Evolutionary conservation across 2,329 filamentous ascomycete genomes (phyloP).

Genomic region (Trichoderma pleuroti): DNA sequence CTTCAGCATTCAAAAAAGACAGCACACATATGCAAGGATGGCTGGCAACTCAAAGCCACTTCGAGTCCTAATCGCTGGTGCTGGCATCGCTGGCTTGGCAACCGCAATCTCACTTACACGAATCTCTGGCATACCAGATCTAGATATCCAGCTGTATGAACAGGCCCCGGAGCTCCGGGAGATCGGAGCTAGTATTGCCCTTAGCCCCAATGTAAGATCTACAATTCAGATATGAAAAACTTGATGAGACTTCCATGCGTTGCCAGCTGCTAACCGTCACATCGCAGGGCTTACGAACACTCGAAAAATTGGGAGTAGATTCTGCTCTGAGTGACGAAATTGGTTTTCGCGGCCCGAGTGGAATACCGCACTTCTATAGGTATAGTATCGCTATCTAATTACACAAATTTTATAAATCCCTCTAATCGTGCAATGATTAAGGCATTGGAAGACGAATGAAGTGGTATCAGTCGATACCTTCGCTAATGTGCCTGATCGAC

Average conservation of each 20-base stretch:
- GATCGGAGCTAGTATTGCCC: slow-evolving; percentile 46
- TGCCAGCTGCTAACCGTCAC: not conserved
- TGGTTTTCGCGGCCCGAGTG: slow-evolving; percentile 36
- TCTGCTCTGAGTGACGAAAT: slow-evolving; percentile 40
- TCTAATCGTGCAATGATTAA: slow-evolving; percentile 23
- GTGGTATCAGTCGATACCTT: slow-evolving; percentile 43
- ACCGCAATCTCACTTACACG: slow-evolving; percentile 43
- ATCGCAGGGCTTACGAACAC: slow-evolving; percentile 40
- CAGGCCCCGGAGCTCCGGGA: slow-evolving; percentile 43
- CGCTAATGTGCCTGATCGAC: slow-evolving; percentile 34
- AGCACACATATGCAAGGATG: not conserved
- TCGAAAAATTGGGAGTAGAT: slow-evolving; percentile 47
- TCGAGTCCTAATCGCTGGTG: slow-evolving; percentile 25
- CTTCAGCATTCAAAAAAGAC: not conserved
- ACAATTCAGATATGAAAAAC: not conserved
- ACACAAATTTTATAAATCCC: no score
- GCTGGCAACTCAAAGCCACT: not conserved
- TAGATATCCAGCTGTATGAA: slow-evolving; percentile 47
- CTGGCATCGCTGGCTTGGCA: slow-evolving; percentile 36
- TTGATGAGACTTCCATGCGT: slow-evolving; percentile 18
- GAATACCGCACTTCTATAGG: slow-evolving; percentile 15
- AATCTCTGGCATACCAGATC: slow-evolving; percentile 33
- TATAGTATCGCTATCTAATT: not conserved
- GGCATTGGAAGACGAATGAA: slow-evolving; percentile 45
- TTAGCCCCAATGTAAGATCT: slow-evolving; percentile 42